These are phyloP conservation scores for Croton laevigatus DNA, from an alignment of 441 rosid genomes.

Conservation along the genomic window DNA sequence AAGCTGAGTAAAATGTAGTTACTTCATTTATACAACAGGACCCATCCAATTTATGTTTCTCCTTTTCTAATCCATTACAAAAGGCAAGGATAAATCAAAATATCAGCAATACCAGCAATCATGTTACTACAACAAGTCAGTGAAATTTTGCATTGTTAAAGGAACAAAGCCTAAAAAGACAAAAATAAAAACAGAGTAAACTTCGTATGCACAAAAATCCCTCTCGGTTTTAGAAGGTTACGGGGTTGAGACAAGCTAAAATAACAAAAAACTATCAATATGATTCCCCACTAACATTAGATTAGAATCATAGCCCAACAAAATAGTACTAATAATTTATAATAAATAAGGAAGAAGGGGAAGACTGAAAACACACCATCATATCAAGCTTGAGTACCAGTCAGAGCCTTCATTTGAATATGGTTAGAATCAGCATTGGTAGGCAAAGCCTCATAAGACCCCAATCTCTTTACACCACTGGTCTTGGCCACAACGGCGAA, in stretches of 20 bases:
- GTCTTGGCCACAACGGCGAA: conserved; percentile 55
- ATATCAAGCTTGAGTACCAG: conserved; percentile 84
- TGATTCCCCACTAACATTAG: conserved; percentile 8
- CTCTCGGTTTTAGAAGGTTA: conserved; percentile 4
- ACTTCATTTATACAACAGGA: no score
- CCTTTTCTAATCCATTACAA: not conserved
- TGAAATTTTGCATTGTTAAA: not conserved
- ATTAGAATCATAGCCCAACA: not conserved
- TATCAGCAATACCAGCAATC: not conserved
- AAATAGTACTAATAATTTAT: not conserved
- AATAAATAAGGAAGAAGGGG: not conserved
- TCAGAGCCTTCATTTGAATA: conserved; percentile 92
- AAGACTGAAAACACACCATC: not conserved
- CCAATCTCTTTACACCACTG: conserved; percentile 52
- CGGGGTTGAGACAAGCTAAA: conserved; percentile 13
- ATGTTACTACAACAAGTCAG: not conserved
- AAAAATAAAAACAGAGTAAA: not conserved
- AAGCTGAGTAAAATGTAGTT: no score
- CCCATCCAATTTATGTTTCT: no score
- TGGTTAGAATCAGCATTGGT: conserved; percentile 46
- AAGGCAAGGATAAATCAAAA: not conserved
- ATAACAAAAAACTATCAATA: conserved; percentile 9
- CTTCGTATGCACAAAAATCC: conserved; percentile 24
- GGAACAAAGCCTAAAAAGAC: not conserved
- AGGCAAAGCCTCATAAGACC: conserved; percentile 89